Evolutionary conservation across 2,329 filamentous ascomycete genomes (phyloP), one percentile per base, ranked within the genome.

Genomic region (Botryosphaeria agaves): DNA sequence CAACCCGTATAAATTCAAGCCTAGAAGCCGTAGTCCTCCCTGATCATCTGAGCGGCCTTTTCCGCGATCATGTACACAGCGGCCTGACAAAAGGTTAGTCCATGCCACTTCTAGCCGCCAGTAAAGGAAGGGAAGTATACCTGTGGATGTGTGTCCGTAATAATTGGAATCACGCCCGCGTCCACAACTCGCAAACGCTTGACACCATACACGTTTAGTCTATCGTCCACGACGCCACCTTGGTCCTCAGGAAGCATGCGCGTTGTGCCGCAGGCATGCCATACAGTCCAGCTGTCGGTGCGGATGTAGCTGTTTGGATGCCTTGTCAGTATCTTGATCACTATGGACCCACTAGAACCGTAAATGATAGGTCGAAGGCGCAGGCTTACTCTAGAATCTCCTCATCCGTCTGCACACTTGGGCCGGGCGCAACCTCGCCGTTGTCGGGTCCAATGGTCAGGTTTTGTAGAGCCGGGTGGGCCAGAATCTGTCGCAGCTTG

Each of bases 151-250:
- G 43, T 43, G 12, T 36, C 34, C 3, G 47, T 33, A 29, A 46
- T 40, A n/a, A 42, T 42, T n/a, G 47, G 46, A 15, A 40, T 39
- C 7, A 41, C 36, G 28, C 44, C 46, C 5, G 45, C 44, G 34
- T 46, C 46, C 8, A 45, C 38, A 7, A 47, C 37, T 14, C 46
- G 36, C 29, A 48, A 17, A 2, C 40, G 37, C 17, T 37, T 17
- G 8, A 45, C 36, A 7, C 44, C 45, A 24, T 42, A 33, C 5
- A 48, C 41, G 24, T 34, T 41, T 8, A 44, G 29, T 19, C 39
- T 36, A 3, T 32, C 34, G 31, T 45, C 42, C 3, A 48, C 41
- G 2, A 47, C 44, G 12, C 45, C 43, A 3, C 41, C 42, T 3
- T 33, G 21, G 7, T 9, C 21, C 12, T 23, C 9, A 11, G 21